Conservation (phyloP, 2,329 filamentous ascomycete species). For the Aspergillus sclerotialis region DNA sequence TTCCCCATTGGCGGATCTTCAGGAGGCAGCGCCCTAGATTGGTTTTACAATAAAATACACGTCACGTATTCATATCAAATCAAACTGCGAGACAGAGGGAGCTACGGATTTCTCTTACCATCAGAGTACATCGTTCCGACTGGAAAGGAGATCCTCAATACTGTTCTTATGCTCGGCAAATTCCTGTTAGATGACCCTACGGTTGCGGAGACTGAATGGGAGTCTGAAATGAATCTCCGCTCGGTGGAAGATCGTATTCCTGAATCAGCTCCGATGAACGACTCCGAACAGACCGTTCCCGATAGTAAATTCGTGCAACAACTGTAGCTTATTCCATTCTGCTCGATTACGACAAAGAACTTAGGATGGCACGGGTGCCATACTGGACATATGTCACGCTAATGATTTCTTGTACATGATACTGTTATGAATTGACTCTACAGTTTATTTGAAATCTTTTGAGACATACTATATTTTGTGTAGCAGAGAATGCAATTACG, state of each 20-base stretch:
- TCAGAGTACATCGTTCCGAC: constrained; percentile 81
- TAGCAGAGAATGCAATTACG: too few species aligned
- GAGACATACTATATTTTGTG: too few species aligned
- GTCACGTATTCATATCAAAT: constrained; percentile 85
- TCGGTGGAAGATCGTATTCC: too few species aligned
- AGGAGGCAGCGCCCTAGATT: constrained; percentile 85
- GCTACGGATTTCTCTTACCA: constrained; percentile 87
- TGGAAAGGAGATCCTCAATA: constrained; percentile 78
- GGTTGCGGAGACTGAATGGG: background rate
- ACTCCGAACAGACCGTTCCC: too few species aligned
- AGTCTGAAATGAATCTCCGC: background rate
- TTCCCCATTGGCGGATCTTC: constrained; percentile 60
- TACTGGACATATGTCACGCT: too few species aligned
- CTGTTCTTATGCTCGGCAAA: constrained; percentile 74
- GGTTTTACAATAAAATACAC: constrained; percentile 83
- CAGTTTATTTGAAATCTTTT: too few species aligned
- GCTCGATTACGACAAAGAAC: too few species aligned
- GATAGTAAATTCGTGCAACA: too few species aligned
- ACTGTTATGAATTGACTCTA: too few species aligned
- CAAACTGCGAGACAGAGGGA: constrained; percentile 87
- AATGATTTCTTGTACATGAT: too few species aligned
- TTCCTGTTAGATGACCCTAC: constrained; percentile 41
- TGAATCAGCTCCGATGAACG: background rate
- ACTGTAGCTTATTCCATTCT: too few species aligned
- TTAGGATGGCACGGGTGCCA: too few species aligned